Base-by-base conservation (phyloP, 495 filamentous ascomycete genomes). In the Pseudevernia furfuracea region DNA sequence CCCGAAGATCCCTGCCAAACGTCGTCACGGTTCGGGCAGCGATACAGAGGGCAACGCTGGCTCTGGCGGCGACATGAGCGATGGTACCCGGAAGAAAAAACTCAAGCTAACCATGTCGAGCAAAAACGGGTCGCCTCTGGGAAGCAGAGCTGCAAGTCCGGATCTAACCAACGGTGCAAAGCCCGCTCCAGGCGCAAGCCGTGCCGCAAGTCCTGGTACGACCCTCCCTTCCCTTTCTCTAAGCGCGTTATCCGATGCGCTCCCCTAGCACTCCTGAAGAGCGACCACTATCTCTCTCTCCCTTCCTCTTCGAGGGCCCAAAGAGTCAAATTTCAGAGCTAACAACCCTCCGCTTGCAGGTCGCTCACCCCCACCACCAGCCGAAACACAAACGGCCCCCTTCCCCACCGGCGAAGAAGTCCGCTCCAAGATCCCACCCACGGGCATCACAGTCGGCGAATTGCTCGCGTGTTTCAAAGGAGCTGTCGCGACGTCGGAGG, bases 1-100 rank as follows among this genome's bases (percentile, higher is more conserved):
- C 10, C 75, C 71, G 7, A 74, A 78, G 49, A 67, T 75, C 59
- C 72, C 37, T 68, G 60, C 70, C 76, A 34, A 73, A 70, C 79
- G 82, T 32, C 73, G 74, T 60, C 73, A 75, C 43, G 74, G 84
- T 15, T 89, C 89, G 59, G 86, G 83, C 63, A 94, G 91, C 68
- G 92, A 96, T 62, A 84, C 85, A 36, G 93, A 96, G 68, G 85
- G 79, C 58, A 92, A 85, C 17, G 87, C 82, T 9, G 89, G 84
- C 37, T 81, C 79, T 32, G 80, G 76, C 46, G 79, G 73, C 15
- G 89, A 94, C 73, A 85, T 85, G 74, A 90, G 87, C 39, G 89
- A 93, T 70, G 85, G 83, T 19, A 83, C 78, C 12, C 73, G 73
- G 9, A 70, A 67, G 34, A 67, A 25, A 74, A 84, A 82, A 68